phyloP scores from a whole-genome alignment of 2,329 filamentous ascomycete genomes.

The Alternaria postmessia region DNA sequence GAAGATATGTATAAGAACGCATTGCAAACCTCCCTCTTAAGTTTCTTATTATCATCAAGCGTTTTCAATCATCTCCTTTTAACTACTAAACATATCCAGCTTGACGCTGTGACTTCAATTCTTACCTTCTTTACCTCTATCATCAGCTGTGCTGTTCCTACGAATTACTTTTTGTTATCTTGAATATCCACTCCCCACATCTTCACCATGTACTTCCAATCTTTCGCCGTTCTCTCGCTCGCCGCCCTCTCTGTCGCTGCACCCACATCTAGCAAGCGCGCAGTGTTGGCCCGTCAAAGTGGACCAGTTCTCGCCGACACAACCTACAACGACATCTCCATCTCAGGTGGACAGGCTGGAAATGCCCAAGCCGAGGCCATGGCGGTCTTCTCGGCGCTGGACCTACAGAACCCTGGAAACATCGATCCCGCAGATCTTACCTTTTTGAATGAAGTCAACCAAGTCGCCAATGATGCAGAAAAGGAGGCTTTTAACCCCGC shows the following conservation, averaged over 20 bases:
- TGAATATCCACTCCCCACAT: neutral
- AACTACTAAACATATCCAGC: slow-evolving; percentile 25
- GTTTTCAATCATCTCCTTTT: slow-evolving; percentile 21
- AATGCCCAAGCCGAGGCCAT: slow-evolving; percentile 64
- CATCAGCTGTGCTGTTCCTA: slow-evolving; percentile 39
- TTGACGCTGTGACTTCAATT: slow-evolving; percentile 40
- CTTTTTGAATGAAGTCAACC: slow-evolving; percentile 63
- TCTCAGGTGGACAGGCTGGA: slow-evolving; percentile 62
- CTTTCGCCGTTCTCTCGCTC: slow-evolving; percentile 37
- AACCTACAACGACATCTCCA: slow-evolving; percentile 55
- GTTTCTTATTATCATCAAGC: slow-evolving; percentile 31
- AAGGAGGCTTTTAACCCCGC: slow-evolving; percentile 63
- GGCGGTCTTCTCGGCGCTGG: slow-evolving; percentile 63
- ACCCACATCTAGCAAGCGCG: slow-evolving; percentile 30
- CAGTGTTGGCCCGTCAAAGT: slow-evolving; percentile 30
- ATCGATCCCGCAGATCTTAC: slow-evolving; percentile 59
- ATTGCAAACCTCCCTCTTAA: slow-evolving; percentile 19
- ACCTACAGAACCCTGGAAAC: slow-evolving; percentile 56
- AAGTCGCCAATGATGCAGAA: slow-evolving; percentile 64
- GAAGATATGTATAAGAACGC: slow-evolving; percentile 17
- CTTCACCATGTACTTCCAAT: slow-evolving; percentile 42
- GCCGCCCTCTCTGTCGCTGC: slow-evolving; percentile 36
- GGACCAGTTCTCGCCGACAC: slow-evolving; percentile 39
- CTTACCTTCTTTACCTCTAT: slow-evolving; percentile 18
- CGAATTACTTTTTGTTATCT: slow-evolving; percentile 6